Conservation (phyloP, 2,329 filamentous ascomycete genomes). For the Fusarium staphyleae region DNA sequence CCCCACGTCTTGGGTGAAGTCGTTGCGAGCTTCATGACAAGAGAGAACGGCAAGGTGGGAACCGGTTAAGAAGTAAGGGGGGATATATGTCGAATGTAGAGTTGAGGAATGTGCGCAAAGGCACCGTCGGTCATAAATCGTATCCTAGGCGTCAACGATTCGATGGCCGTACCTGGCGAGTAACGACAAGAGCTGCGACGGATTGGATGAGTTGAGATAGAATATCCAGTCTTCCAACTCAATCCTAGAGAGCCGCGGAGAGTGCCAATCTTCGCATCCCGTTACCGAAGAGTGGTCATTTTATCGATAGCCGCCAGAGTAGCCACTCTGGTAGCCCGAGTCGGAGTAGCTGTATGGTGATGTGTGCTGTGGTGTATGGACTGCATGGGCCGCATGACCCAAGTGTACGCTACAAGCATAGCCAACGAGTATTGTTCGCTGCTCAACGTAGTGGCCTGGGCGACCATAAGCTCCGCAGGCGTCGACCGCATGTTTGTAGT, state of each 20-base stretch:
- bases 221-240: slow-evolving; percentile 55
- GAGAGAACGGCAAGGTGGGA: slow-evolving; percentile 13
- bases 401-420: slow-evolving; percentile 68
- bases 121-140: slow-evolving; percentile 18
- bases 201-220: slow-evolving; percentile 57
- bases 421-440: slow-evolving; percentile 81
- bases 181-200: slow-evolving; percentile 58
- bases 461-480: slow-evolving; percentile 79
- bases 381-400: slow-evolving; percentile 46
- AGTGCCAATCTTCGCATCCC: slow-evolving; percentile 53
- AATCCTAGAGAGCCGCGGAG: slow-evolving; percentile 52
- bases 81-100: slow-evolving; percentile 7
- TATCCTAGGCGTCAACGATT: slow-evolving; percentile 48
- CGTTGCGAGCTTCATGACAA: slow-evolving; percentile 31
- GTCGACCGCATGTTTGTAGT: slow-evolving; percentile 87
- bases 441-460: slow-evolving; percentile 73
- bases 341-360: slow-evolving; percentile 57
- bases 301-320: slow-evolving; percentile 60
- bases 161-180: slow-evolving; percentile 54
- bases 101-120: slow-evolving; percentile 10
- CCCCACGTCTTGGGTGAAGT: slow-evolving; percentile 45
- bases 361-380: no score
- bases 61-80: slow-evolving; percentile 6
- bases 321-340: slow-evolving; percentile 61
- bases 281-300: slow-evolving; percentile 60